phyloP scores from a whole-genome alignment of 1,284 basidiomycete species.

The Amylostereum areolatum region DNA sequence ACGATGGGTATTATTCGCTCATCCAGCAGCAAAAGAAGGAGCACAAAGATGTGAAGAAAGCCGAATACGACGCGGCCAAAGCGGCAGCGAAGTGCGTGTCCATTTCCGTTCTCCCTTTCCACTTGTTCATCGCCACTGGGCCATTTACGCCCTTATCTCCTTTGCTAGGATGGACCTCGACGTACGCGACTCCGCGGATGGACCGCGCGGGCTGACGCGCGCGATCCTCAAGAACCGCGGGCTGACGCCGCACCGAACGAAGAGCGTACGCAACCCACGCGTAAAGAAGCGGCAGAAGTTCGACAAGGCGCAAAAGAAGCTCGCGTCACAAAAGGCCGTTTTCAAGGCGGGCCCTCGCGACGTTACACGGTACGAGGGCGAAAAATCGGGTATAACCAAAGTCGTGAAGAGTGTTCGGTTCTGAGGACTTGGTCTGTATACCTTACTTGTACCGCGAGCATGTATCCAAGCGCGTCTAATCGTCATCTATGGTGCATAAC shows the following conservation, averaged over 20 bases:
- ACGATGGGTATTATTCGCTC: slow-evolving; percentile 83
- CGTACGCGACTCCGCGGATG: slow-evolving; percentile 45
- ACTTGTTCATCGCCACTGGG: no score
- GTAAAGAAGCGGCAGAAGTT: slow-evolving; percentile 92
- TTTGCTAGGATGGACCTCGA: slow-evolving; percentile 41
- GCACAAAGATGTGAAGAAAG: slow-evolving; percentile 75
- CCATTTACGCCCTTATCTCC: no score
- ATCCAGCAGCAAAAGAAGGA: slow-evolving; percentile 71
- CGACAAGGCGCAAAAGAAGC: slow-evolving; percentile 90
- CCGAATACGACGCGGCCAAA: slow-evolving; percentile 66
- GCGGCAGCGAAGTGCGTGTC: slow-evolving; percentile 56
- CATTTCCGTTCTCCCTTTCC: neutral
- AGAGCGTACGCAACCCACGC: slow-evolving; percentile 87
- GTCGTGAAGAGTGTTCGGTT: slow-evolving; percentile 81
- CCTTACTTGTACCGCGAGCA: no score
- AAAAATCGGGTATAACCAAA: slow-evolving; percentile 79
- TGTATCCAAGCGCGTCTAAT: no score
- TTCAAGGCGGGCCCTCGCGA: slow-evolving; percentile 80
- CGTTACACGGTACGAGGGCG: slow-evolving; percentile 60
- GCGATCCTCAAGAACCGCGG: slow-evolving; percentile 92
- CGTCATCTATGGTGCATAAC: no score
- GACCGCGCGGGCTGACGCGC: slow-evolving; percentile 82
- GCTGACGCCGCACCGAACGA: slow-evolving; percentile 82
- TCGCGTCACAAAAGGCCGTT: slow-evolving; percentile 81
- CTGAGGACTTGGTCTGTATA: slow-evolving; percentile 10